Evolutionary conservation across 1,139 yeast species (phyloP).

Genomic region (Candida sanyaensis): DNA sequence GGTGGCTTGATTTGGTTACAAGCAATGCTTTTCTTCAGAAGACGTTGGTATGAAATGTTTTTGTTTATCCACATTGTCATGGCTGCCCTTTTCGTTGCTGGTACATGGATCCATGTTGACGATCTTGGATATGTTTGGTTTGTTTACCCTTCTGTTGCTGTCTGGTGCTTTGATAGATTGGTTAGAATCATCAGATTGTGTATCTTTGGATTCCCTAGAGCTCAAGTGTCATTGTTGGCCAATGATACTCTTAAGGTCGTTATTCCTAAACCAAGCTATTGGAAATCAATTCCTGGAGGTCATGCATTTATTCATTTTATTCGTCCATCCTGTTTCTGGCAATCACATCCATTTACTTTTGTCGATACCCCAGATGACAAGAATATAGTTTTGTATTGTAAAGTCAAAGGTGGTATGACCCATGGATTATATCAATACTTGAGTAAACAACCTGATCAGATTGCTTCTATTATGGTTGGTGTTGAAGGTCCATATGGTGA

Average conservation of each 20-base stretch:
- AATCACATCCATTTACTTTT: slow-evolving; percentile 46
- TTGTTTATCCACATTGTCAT: slow-evolving; percentile 40
- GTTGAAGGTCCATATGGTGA: slow-evolving; percentile 47
- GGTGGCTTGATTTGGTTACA: slow-evolving; percentile 37
- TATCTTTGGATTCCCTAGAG: slow-evolving; percentile 41
- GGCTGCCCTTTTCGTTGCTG: slow-evolving; percentile 44
- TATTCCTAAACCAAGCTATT: slow-evolving; percentile 41
- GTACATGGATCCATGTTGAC: slow-evolving; percentile 44
- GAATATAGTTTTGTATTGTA: slow-evolving; percentile 29
- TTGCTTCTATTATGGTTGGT: slow-evolving; percentile 30
- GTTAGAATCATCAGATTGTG: slow-evolving; percentile 35
- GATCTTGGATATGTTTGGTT: slow-evolving; percentile 42
- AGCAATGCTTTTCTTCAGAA: slow-evolving; percentile 41
- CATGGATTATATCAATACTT: slow-evolving; percentile 34
- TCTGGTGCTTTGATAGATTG: slow-evolving; percentile 46
- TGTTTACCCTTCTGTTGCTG: slow-evolving; percentile 39
- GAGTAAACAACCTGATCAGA: slow-evolving; percentile 26
- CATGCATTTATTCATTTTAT: slow-evolving; percentile 53
- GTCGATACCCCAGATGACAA: slow-evolving; percentile 24
- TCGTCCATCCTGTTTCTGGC: slow-evolving; percentile 40
- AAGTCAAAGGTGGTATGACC: slow-evolving; percentile 42
- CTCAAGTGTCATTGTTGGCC: slow-evolving; percentile 32
- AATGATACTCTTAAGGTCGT: slow-evolving; percentile 43
- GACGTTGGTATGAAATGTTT: slow-evolving; percentile 46
- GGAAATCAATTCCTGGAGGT: slow-evolving; percentile 50